Conservation (phyloP, 805 yeast genomes). For the Candida broadrunensis region DNA sequence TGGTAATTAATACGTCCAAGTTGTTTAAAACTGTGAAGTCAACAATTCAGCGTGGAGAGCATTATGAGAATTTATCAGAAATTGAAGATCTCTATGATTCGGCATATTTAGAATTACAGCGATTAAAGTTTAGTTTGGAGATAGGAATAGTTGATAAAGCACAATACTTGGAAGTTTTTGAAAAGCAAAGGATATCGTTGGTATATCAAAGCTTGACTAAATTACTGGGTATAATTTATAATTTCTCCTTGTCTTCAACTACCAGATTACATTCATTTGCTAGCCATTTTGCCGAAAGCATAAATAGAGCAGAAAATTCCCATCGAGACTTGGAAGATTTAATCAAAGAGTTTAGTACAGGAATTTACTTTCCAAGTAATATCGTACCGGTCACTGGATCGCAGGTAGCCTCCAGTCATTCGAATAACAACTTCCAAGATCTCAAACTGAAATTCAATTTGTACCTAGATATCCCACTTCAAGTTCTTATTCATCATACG, state of each 20-base stretch:
- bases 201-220: constrained; percentile 29
- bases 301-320: constrained; percentile 17
- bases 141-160: constrained; percentile 18
- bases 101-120: constrained; percentile 32
- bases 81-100: constrained; percentile 31
- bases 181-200: constrained; percentile 29
- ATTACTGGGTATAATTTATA: constrained; percentile 31
- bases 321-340: constrained; percentile 21
- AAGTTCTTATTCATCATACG: constrained; percentile 17
- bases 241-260: constrained; percentile 22
- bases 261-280: constrained; percentile 22
- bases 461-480: constrained; percentile 39
- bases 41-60: constrained; percentile 27
- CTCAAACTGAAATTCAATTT: constrained; percentile 35
- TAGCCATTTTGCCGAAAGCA: constrained; percentile 13
- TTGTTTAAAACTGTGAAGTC: constrained; percentile 31
- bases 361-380: constrained; percentile 37
- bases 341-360: constrained; percentile 27
- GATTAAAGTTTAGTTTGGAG: constrained; percentile 27
- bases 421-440: constrained; percentile 34
- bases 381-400: constrained; percentile 25
- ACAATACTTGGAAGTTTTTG: constrained; percentile 30
- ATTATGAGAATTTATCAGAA: constrained; percentile 22
- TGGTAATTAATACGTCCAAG: constrained; percentile 23
- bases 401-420: constrained; percentile 18